These are phyloP conservation scores for Symbiodinium pilosum DNA, from an alignment of 73 alveolate genomes.

Conservation along the genomic window DNA sequence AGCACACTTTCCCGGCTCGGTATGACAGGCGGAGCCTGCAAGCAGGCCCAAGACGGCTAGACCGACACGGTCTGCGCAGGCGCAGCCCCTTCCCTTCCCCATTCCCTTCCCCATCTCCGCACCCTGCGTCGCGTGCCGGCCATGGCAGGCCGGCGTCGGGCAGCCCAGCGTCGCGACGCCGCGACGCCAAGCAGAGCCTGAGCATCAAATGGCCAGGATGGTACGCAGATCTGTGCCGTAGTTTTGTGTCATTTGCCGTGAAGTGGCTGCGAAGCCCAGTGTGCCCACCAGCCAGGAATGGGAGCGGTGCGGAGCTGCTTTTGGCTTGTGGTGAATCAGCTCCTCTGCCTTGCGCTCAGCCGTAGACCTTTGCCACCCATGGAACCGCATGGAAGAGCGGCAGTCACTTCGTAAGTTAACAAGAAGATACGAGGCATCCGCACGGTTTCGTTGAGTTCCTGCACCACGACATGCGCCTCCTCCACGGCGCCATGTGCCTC, in stretches of 20 bases:
- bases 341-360: conserved; percentile 14
- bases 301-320: neutral
- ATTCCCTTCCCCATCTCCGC: too few species aligned
- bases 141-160: too few species aligned
- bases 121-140: too few species aligned
- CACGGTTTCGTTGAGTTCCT: neutral
- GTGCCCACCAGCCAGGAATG: neutral
- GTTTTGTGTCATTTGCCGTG: neutral
- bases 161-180: conserved; percentile 11
- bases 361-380: neutral
- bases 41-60: too few species aligned
- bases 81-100: neutral
- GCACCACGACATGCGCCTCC: neutral
- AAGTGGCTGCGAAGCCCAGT: neutral
- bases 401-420: too few species aligned
- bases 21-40: neutral
- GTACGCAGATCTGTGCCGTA: too few species aligned
- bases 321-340: conserved; percentile 1
- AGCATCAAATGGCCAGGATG: too few species aligned
- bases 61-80: too few species aligned
- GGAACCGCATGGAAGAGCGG: too few species aligned
- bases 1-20: neutral
- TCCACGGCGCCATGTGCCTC: neutral
- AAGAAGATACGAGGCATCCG: too few species aligned
- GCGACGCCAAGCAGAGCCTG: neutral